Conservation (phyloP, 768 basidiomycete genomes). For the Austroboletus eburneus region DNA sequence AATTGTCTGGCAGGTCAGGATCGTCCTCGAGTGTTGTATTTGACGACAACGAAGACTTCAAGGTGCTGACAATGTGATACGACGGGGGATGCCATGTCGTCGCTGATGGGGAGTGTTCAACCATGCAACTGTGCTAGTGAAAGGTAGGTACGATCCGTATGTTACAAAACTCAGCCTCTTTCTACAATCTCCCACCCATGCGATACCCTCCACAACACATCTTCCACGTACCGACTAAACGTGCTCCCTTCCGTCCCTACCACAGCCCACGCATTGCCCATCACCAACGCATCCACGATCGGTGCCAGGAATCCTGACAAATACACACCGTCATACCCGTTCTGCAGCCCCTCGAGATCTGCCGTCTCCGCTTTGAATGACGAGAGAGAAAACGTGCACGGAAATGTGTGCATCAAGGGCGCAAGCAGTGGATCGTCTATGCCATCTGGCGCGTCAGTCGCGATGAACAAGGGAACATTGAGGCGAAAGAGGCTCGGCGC, state of each 20-base stretch:
- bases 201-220: constrained; percentile 62
- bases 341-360: constrained; percentile 35
- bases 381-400: constrained; percentile 55
- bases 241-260: constrained; percentile 74
- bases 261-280: constrained; percentile 51
- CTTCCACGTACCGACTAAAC: constrained; percentile 64
- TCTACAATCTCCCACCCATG: constrained; percentile 50
- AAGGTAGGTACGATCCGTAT: no score
- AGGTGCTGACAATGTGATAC: no score
- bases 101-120: no score
- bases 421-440: constrained; percentile 39
- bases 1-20: no score
- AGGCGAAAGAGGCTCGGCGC: constrained; percentile 32
- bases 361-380: constrained; percentile 41
- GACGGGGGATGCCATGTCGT: no score
- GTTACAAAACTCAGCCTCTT: constrained; percentile 46
- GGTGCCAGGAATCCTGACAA: constrained; percentile 51
- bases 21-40: no score
- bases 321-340: constrained; percentile 44
- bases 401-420: constrained; percentile 50
- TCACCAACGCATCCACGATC: constrained; percentile 69
- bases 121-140: no score
- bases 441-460: constrained; percentile 53
- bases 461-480: constrained; percentile 61
- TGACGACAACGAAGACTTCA: no score